Evolutionary conservation across 495 filamentous ascomycete genomes (phyloP), one percentile per base, ranked within the genome.

Genomic region (Penicillium chermesinum): DNA sequence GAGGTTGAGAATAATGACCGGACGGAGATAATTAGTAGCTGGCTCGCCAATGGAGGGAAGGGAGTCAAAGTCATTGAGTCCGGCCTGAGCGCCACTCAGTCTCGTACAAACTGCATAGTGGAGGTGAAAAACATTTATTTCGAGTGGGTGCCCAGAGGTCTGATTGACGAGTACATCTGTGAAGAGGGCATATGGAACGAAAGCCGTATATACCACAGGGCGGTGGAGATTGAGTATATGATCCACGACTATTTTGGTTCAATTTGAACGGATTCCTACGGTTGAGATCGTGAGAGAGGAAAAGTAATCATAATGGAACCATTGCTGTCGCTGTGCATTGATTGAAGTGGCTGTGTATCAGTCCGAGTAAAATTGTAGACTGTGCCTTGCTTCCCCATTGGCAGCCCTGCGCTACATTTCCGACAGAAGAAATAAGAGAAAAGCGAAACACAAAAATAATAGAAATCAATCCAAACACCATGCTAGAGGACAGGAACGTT

Each of bases 71-170:
- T 44, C 10, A 41, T 69, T 4, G 46, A 63, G 17, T n/a, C n/a
- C n/a, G 39, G 22, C 2, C 30, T 53, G 35, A 30, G 34, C 12
- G 25, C 33, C 7, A 38, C 3, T 12, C 8, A 16, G 17, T 19
- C 38, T 13, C 40, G 14, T 4, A 7, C 20, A 7, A 57, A 54
- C 10, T 51, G 38, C 7, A 45, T 54, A 3, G 69, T 79, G 0
- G 33, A 60, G 10, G 67, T 84, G 9, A 74, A 67, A 38, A 86
- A 86, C 49, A 52, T 74, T 12, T 84, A 81, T 45, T 86, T 87
- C 46, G 84, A 88, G 63, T 86, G 82, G 83, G 69, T 84, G 7
- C 72, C 77, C 1, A 56, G 70, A 3, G 41, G 49, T 1, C 61
- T 76, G 19, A 67, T 86, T 0, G 74, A 86, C 57, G 69, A 54